A percentile compares a stretch with the other conserved stretches of the same genome.
Conservation (phyloP, 805 yeast species). For the Candida xiaguanensis region DNA sequence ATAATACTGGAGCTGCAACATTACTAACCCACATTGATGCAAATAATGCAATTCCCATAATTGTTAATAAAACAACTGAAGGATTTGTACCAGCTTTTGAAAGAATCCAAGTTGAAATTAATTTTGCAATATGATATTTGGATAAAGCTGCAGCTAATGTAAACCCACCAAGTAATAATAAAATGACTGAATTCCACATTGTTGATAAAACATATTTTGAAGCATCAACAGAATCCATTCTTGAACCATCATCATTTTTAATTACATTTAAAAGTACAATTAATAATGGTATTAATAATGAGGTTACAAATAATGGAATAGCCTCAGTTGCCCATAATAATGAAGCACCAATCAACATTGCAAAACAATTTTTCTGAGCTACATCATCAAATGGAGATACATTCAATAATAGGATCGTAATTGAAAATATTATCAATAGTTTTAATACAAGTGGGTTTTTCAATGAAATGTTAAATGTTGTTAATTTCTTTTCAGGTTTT, state of each 20-base stretch:
- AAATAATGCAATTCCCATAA: constrained; percentile 49
- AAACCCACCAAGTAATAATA: constrained; percentile 51
- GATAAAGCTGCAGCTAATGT: constrained; percentile 54
- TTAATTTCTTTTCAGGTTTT: constrained; percentile 11
- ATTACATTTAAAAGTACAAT: constrained; percentile 70
- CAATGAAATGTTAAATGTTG: constrained; percentile 23
- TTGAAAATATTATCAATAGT: constrained; percentile 41
- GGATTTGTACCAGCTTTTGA: constrained; percentile 51
- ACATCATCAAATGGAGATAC: constrained; percentile 31
- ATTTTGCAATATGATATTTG: constrained; percentile 50
- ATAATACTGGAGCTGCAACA: constrained; percentile 54
- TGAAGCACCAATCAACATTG: constrained; percentile 77
- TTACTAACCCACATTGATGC: constrained; percentile 58
- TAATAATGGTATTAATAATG: constrained; percentile 76
- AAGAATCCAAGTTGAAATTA: constrained; percentile 46
- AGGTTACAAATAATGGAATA: constrained; percentile 86
- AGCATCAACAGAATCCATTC: constrained; percentile 40
- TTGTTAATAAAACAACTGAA: constrained; percentile 42
- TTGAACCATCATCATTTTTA: constrained; percentile 48
- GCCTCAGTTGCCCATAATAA: constrained; percentile 95
- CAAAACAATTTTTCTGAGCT: constrained; percentile 54
- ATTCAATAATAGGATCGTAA: constrained; percentile 41
- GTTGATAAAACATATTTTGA: constrained; percentile 43
- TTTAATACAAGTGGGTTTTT: constrained; percentile 38
- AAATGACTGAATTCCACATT: constrained; percentile 54